Evolutionary conservation across 108 stramenopile genomes (phyloP).

Genomic region (Schizochytrium sp.): DNA sequence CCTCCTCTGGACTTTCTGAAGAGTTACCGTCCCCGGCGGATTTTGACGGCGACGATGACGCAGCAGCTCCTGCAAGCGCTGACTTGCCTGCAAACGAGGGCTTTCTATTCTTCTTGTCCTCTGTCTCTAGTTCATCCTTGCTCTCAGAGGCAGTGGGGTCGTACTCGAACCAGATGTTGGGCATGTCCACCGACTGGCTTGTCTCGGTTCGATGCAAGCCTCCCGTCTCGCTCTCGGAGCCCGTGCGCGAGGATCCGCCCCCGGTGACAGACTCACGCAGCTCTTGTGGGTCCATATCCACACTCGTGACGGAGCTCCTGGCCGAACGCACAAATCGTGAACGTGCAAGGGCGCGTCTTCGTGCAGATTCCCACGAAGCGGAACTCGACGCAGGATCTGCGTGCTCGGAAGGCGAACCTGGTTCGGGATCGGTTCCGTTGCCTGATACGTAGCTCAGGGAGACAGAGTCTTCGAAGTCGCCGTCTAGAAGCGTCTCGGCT

Average conservation of each 20-base stretch:
- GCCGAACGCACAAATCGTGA: background rate
- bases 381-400: background rate
- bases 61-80: background rate
- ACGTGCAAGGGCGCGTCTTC: background rate
- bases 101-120: background rate
- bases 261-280: background rate
- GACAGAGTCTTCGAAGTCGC: background rate
- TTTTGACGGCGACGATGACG: background rate
- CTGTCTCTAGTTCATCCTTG: background rate
- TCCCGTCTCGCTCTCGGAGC: background rate
- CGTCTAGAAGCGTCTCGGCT: background rate
- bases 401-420: too few species aligned
- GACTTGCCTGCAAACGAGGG: background rate
- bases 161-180: background rate
- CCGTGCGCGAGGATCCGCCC: background rate
- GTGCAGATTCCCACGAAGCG: background rate
- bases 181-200: background rate
- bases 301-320: background rate
- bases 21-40: background rate
- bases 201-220: background rate
- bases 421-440: conserved; percentile 8
- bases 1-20: background rate
- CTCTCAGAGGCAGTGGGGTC: background rate
- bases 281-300: background rate
- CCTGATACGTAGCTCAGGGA: conserved; percentile 16